These are phyloP conservation scores for Coemansia sp. DNA, from an alignment of 192 early-diverging fungal species.

Conservation along the genomic window DNA sequence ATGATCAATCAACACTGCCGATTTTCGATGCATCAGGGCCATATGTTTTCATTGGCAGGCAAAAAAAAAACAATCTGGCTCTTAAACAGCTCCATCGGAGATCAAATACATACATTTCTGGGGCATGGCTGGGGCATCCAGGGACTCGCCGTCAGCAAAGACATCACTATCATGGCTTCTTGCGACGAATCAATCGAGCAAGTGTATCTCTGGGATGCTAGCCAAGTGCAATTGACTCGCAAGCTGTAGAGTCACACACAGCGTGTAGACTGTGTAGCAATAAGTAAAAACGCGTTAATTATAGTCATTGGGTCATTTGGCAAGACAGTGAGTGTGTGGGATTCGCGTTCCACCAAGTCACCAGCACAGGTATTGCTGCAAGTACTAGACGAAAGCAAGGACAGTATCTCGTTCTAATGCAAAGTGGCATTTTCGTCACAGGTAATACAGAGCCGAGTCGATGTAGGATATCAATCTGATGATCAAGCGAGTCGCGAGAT, in stretches of 20 bases:
- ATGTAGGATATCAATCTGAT: not conserved
- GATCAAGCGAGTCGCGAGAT: slow-evolving; percentile 1
- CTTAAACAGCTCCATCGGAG: slow-evolving; percentile 70
- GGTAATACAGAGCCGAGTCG: slow-evolving; percentile 23
- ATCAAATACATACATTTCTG: slow-evolving; percentile 77
- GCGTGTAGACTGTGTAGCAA: slow-evolving; percentile 84
- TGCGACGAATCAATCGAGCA: slow-evolving; percentile 76
- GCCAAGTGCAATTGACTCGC: slow-evolving; percentile 70
- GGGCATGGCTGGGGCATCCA: slow-evolving; percentile 88
- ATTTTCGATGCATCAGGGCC: slow-evolving; percentile 74
- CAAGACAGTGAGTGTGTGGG: slow-evolving; percentile 60
- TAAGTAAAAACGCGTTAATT: slow-evolving; percentile 78
- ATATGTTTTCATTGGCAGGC: slow-evolving; percentile 82
- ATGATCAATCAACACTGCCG: slow-evolving; percentile 69
- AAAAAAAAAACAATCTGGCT: slow-evolving; percentile 70
- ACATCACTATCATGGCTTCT: slow-evolving; percentile 73
- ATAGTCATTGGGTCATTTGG: slow-evolving; percentile 79
- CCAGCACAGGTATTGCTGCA: slow-evolving; percentile 71
- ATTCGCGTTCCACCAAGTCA: slow-evolving; percentile 35
- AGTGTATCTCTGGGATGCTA: slow-evolving; percentile 91
- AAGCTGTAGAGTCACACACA: slow-evolving; percentile 78
- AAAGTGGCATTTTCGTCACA: slow-evolving; percentile 20
- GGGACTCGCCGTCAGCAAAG: slow-evolving; percentile 43
- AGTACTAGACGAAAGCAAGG: slow-evolving; percentile 80
- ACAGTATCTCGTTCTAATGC: slow-evolving; percentile 80